Percentiles rank a stretch among this genome's conserved stretches.
These are phyloP conservation scores for Dalechampia spathulata DNA, from an alignment of 441 rosid species.

Conservation along the genomic window DNA sequence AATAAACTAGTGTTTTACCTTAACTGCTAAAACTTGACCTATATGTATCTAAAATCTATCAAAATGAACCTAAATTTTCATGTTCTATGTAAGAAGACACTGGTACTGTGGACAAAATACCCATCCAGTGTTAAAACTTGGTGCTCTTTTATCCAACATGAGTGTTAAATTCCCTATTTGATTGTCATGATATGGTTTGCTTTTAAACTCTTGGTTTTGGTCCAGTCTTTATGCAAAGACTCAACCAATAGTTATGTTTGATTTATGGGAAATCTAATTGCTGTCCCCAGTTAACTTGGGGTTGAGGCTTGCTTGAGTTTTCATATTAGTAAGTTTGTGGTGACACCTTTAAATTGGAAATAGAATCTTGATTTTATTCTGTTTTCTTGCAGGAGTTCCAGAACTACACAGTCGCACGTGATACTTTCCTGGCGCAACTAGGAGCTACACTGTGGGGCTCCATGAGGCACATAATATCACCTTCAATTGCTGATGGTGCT, in stretches of 20 bases:
- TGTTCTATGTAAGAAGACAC: too few relatives aligned
- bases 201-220: too few relatives aligned
- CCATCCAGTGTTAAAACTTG: too few relatives aligned
- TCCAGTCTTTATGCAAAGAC: not conserved
- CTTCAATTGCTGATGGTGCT: conserved; percentile 95
- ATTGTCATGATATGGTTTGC: not conserved
- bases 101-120: too few relatives aligned
- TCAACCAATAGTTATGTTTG: not conserved
- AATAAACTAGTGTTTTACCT: too few relatives aligned
- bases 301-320: too few relatives aligned
- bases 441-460: conserved; percentile 97
- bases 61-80: too few relatives aligned
- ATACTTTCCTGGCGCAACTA: conserved; percentile 92
- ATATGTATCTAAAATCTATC: too few relatives aligned
- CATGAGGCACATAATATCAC: conserved; percentile 87
- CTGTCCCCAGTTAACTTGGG: too few relatives aligned
- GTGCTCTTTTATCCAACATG: not conserved
- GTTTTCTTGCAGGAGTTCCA: conserved; percentile 61
- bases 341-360: not conserved
- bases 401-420: conserved; percentile 96
- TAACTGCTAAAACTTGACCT: too few relatives aligned
- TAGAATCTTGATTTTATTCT: conserved; percentile 3
- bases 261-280: not conserved
- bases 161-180: not conserved
- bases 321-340: not conserved